These are phyloP conservation scores for Cicer yamashitae DNA, from an alignment of 306 rosid species.

Conservation along the genomic window DNA sequence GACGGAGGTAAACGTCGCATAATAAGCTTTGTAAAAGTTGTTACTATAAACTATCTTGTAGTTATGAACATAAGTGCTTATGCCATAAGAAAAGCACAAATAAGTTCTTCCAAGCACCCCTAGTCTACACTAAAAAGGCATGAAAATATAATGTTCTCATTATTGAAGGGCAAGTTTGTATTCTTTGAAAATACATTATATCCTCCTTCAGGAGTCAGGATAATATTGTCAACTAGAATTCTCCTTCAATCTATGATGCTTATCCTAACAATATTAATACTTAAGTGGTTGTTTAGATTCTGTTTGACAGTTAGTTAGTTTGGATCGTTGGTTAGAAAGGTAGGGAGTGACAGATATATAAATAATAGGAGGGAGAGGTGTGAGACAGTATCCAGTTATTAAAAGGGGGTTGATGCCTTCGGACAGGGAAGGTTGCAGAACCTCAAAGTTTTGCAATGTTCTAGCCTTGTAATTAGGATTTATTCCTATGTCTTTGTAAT, in stretches of 20 bases:
- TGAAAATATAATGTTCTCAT: neutral
- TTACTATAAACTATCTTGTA: constrained; percentile 5
- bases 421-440: constrained; percentile 8
- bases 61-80: neutral
- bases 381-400: constrained; percentile 1
- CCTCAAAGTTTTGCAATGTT: neutral
- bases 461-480: neutral
- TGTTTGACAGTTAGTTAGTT: neutral
- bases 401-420: neutral
- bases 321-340: neutral
- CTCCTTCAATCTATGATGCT: neutral
- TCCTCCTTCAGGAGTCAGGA: neutral
- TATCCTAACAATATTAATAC: too few relatives aligned
- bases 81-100: neutral
- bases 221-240: neutral
- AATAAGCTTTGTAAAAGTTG: constrained; percentile 2
- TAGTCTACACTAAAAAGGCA: neutral
- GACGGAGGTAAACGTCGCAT: neutral
- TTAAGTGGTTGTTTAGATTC: neutral
- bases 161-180: neutral
- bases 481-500: constrained; percentile 11
- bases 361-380: constrained; percentile 2
- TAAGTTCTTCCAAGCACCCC: constrained; percentile 5
- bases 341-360: neutral
- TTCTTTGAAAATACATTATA: constrained; percentile 18